These are phyloP conservation scores for Daedalea quercina DNA, from an alignment of 768 basidiomycete genomes.

Conservation along the genomic window DNA sequence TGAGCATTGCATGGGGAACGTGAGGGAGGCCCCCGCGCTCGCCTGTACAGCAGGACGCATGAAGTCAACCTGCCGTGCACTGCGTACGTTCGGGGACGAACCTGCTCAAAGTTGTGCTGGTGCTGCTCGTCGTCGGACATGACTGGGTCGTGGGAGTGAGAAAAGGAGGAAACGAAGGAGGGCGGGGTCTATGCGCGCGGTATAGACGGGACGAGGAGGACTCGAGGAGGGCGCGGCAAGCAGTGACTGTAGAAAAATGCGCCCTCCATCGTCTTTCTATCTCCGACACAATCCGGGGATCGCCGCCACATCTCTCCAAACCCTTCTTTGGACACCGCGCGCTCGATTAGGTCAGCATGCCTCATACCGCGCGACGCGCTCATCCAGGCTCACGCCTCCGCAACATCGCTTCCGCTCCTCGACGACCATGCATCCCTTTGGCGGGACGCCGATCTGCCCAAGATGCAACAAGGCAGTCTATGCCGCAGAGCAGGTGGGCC, in stretches of 20 bases:
- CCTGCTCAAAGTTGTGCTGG: slow-evolving; percentile 83
- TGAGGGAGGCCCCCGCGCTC: slow-evolving; percentile 67
- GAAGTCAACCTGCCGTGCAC: neutral
- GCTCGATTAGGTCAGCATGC: neutral
- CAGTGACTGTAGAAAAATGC: slow-evolving; percentile 10
- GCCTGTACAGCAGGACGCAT: slow-evolving; percentile 35
- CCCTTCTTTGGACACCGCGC: neutral
- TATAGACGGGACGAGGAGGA: slow-evolving; percentile 18
- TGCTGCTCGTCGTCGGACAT: slow-evolving; percentile 91
- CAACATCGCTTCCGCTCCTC: slow-evolving; percentile 2
- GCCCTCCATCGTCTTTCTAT: slow-evolving; percentile 27
- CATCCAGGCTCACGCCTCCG: too few species aligned
- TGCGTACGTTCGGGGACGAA: slow-evolving; percentile 24
- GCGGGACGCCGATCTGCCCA: slow-evolving; percentile 67
- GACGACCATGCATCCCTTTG: slow-evolving; percentile 61
- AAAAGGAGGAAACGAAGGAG: slow-evolving; percentile 22
- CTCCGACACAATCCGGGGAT: slow-evolving; percentile 31
- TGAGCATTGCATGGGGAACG: slow-evolving; percentile 92
- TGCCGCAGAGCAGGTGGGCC: slow-evolving; percentile 76
- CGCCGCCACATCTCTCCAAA: slow-evolving; percentile 8
- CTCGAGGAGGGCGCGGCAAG: slow-evolving; percentile 1
- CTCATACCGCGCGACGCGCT: too few species aligned
- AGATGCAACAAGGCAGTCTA: slow-evolving; percentile 74
- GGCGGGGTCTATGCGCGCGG: slow-evolving; percentile 17
- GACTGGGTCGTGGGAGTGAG: slow-evolving; percentile 28